Evolutionary conservation across 2,329 filamentous ascomycete genomes (phyloP).

Genomic region (Pseudocercospora crystallina): DNA sequence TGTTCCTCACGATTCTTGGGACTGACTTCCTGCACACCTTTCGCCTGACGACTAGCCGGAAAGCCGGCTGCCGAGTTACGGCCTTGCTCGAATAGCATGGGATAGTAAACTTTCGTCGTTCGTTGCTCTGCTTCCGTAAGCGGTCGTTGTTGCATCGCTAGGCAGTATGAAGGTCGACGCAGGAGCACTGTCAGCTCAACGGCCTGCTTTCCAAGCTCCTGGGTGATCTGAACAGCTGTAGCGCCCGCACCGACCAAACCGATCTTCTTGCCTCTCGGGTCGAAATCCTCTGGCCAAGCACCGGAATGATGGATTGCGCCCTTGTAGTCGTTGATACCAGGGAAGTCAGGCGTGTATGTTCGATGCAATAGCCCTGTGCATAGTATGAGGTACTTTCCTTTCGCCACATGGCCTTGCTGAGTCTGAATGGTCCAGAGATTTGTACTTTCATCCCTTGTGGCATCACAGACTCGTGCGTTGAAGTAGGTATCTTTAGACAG

Average conservation of each 20-base stretch:
- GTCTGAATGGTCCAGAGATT: slow-evolving; percentile 55
- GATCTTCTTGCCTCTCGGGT: slow-evolving; percentile 39
- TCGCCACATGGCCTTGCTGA: slow-evolving; percentile 42
- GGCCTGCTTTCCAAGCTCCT: slow-evolving; percentile 34
- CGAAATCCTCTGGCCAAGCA: slow-evolving; percentile 38
- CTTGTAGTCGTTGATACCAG: slow-evolving; percentile 40
- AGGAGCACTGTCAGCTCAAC: slow-evolving; percentile 60
- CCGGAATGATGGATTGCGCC: slow-evolving; percentile 43
- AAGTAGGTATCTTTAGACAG: slow-evolving; percentile 60
- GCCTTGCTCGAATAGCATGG: slow-evolving; percentile 46
- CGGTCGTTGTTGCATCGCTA: slow-evolving; percentile 58
- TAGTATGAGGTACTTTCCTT: slow-evolving; percentile 39
- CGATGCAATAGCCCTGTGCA: slow-evolving; percentile 40
- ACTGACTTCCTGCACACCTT: slow-evolving; percentile 50
- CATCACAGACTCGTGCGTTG: slow-evolving; percentile 56
- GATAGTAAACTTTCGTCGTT: slow-evolving; percentile 42
- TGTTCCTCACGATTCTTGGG: slow-evolving; percentile 43
- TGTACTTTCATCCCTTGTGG: slow-evolving; percentile 49
- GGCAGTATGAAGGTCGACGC: slow-evolving; percentile 63
- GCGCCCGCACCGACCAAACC: slow-evolving; percentile 46
- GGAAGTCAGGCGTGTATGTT: slow-evolving; percentile 40
- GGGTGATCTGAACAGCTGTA: slow-evolving; percentile 43
- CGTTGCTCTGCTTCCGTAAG: slow-evolving; percentile 52
- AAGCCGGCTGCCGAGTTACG: slow-evolving; percentile 47
- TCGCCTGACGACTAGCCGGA: slow-evolving; percentile 54